These are phyloP conservation scores for Chlorella vulgaris DNA, from an alignment of 139 green algal species.

Conservation along the genomic window DNA sequence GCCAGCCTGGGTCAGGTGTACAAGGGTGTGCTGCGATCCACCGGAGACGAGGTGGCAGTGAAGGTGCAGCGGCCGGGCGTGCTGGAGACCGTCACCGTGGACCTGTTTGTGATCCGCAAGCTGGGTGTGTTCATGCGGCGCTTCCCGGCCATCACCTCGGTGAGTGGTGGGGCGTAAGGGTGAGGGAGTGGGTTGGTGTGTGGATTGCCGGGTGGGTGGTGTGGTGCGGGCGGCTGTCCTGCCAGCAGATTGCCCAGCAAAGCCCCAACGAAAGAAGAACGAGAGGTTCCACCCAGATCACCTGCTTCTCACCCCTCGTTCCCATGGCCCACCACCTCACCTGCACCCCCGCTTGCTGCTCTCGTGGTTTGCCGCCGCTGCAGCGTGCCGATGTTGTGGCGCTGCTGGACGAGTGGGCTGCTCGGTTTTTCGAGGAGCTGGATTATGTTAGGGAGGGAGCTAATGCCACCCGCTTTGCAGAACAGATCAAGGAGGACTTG, in stretches of 20 bases:
- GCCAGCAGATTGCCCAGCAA: too few species aligned
- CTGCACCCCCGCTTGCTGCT: background rate
- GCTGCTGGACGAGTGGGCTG: slow-evolving; percentile 97
- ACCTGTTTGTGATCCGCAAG: slow-evolving; percentile 89
- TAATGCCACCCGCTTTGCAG: slow-evolving; percentile 87
- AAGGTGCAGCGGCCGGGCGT: slow-evolving; percentile 95
- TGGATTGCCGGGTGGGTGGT: too few species aligned
- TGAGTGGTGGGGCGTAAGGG: background rate
- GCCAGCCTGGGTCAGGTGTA: slow-evolving; percentile 93
- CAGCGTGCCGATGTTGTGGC: slow-evolving; percentile 87
- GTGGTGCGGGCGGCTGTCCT: too few species aligned
- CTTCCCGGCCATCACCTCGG: slow-evolving; percentile 59
- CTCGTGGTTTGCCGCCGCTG: background rate
- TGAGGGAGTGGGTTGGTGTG: background rate
- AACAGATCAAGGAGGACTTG: slow-evolving; percentile 88
- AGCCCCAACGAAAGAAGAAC: too few species aligned
- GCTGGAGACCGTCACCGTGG: slow-evolving; percentile 88
- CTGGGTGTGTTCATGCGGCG: slow-evolving; percentile 69
- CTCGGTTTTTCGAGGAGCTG: slow-evolving; percentile 97
- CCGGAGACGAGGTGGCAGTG: slow-evolving; percentile 88
- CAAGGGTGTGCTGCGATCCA: slow-evolving; percentile 63
- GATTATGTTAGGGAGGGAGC: slow-evolving; percentile 96
- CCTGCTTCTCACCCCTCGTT: too few species aligned
- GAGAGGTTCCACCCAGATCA: too few species aligned
- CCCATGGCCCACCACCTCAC: too few species aligned